Conservation (phyloP, 108 stramenopile species). For the Cyclotella cryptica region DNA sequence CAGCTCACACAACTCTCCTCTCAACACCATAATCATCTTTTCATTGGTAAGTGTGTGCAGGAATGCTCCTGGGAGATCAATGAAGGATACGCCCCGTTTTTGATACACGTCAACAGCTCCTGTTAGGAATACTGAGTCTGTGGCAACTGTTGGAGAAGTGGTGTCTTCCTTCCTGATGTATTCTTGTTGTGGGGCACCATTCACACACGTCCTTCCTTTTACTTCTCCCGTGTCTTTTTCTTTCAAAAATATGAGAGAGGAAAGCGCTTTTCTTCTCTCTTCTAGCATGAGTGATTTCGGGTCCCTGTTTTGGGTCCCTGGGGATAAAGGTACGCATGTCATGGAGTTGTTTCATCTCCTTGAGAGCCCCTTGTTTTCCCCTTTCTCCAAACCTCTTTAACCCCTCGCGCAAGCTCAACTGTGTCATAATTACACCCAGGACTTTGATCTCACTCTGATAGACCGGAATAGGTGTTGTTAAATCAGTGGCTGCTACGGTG, state of each 20-base stretch:
- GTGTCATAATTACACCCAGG: neutral
- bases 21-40: constrained; percentile 23
- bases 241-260: no score
- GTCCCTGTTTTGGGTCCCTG: constrained; percentile 12
- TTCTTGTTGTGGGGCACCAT: constrained; percentile 24
- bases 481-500: no score
- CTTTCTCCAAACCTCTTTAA: constrained; percentile 3
- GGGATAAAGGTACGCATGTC: constrained; percentile 35
- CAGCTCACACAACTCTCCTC: constrained; percentile 12
- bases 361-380: constrained; percentile 33
- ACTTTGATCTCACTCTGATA: neutral
- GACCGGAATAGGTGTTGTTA: no score
- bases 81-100: neutral
- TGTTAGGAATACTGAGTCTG: constrained; percentile 28
- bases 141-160: neutral
- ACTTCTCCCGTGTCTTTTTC: constrained; percentile 14
- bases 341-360: constrained; percentile 56
- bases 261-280: constrained; percentile 16
- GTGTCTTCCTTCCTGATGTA: constrained; percentile 17
- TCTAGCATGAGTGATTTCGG: constrained; percentile 30
- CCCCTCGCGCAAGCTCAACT: neutral
- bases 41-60: constrained; percentile 19
- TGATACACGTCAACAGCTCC: constrained; percentile 7
- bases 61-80: constrained; percentile 26
- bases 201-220: constrained; percentile 48